Conservation (phyloP, 78 protist species). For the Emiliania huxleyi region DNA sequence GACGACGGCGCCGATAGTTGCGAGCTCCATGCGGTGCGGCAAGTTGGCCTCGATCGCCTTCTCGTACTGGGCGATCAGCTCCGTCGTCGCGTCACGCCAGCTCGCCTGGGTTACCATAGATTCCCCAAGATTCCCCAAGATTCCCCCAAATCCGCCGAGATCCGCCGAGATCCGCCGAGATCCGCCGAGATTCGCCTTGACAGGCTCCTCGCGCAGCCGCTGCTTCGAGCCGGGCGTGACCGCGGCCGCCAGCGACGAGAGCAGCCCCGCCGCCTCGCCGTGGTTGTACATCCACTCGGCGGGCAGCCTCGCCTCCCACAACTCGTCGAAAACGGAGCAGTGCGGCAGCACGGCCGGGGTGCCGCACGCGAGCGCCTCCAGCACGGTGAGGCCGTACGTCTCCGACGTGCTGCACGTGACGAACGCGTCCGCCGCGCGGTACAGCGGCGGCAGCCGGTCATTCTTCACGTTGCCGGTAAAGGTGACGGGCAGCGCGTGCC, state of each 20-base stretch:
- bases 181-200: too few species aligned
- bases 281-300: not conserved
- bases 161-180: too few species aligned
- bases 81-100: not conserved
- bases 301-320: conserved; percentile 15
- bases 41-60: not conserved
- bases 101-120: too few species aligned
- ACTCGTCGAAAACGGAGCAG: conserved; percentile 35
- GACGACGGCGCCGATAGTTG: not conserved
- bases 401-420: conserved; percentile 8
- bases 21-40: not conserved
- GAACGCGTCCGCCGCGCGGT: conserved; percentile 35
- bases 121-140: too few species aligned
- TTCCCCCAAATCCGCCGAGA: too few species aligned
- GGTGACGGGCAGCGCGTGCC: not conserved
- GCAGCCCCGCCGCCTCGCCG: not conserved
- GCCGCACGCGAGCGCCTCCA: conserved; percentile 39
- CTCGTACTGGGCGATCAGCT: not conserved
- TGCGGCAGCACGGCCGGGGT: conserved; percentile 31
- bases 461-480: not conserved
- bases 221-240: not conserved
- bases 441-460: conserved; percentile 6
- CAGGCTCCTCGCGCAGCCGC: not conserved
- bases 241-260: not conserved
- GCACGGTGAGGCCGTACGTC: conserved; percentile 33